Evolutionary conservation across 768 basidiomycete species (phyloP).

Genomic region (Melanogaster broomeanus): DNA sequence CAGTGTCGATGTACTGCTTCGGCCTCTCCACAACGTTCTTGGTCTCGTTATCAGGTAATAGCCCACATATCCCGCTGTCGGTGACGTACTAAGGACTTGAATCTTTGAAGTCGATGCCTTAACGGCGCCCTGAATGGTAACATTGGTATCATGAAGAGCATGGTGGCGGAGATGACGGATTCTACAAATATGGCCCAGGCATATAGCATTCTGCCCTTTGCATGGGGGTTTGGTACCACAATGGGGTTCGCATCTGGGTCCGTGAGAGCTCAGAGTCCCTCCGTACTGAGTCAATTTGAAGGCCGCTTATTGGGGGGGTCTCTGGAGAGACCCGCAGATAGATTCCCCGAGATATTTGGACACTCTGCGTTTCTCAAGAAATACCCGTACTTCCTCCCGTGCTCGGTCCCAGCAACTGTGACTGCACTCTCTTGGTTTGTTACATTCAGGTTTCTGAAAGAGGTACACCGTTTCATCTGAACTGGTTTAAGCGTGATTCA

Average conservation of each 20-base stretch:
- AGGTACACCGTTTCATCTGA: constrained; percentile 34
- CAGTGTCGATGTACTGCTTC: constrained; percentile 48
- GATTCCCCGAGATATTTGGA: constrained; percentile 62
- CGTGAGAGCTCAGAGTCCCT: neutral
- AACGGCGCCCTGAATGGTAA: too few relatives aligned
- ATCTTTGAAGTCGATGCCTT: constrained; percentile 43
- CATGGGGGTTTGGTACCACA: constrained; percentile 44
- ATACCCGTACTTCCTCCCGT: too few relatives aligned
- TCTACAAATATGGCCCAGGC: too few relatives aligned
- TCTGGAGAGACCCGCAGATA: constrained; percentile 63
- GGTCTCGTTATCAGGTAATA: constrained; percentile 41
- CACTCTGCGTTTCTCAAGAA: too few relatives aligned
- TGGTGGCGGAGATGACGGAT: too few relatives aligned
- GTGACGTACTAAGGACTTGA: neutral
- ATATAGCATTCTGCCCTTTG: constrained; percentile 58
- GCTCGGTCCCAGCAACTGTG: too few relatives aligned
- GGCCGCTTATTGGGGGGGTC: constrained; percentile 70
- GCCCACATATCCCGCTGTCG: neutral
- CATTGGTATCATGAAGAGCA: too few relatives aligned
- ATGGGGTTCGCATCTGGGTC: constrained; percentile 38
- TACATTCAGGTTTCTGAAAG: constrained; percentile 59
- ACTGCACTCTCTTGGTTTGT: too few relatives aligned
- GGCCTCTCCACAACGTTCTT: constrained; percentile 50
- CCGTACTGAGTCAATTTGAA: constrained; percentile 30
- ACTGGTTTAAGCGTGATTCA: neutral